These are phyloP conservation scores for Botryotinia narcissicola DNA, from an alignment of 2,329 filamentous ascomycete species.

Conservation along the genomic window DNA sequence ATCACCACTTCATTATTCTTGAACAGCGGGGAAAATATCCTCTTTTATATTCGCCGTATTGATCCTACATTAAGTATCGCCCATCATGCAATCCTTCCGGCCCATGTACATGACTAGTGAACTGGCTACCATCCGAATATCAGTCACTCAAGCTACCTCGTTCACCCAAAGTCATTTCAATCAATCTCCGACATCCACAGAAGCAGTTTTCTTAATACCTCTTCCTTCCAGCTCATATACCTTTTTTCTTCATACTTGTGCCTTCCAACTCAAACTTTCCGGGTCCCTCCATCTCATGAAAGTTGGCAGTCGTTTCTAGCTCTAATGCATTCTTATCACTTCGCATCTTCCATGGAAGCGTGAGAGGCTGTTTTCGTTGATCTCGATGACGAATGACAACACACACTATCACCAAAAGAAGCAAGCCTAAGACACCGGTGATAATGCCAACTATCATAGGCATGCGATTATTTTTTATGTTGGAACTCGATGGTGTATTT, in stretches of 20 bases:
- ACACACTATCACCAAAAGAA: background rate
- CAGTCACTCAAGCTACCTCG: background rate
- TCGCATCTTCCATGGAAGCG: background rate
- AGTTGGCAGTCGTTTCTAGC: conserved; percentile 8
- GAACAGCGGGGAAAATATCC: background rate
- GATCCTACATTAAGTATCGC: background rate
- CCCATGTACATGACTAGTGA: background rate
- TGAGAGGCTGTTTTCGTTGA: background rate
- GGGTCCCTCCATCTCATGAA: conserved; percentile 9
- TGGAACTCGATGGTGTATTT: background rate
- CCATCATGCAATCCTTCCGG: background rate
- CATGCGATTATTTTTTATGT: background rate
- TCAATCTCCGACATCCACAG: background rate
- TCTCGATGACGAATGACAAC: background rate
- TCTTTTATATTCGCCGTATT: background rate
- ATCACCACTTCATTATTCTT: background rate
- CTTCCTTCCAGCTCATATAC: conserved; percentile 6
- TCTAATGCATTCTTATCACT: background rate
- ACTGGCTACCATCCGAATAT: background rate
- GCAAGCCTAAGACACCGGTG: background rate
- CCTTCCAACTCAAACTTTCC: conserved; percentile 17
- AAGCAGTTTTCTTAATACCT: background rate
- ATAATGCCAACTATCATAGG: conserved; percentile 4
- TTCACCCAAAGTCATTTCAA: no score
- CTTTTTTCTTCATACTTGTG: background rate